Base-by-base conservation (phyloP, 2,329 filamentous ascomycete genomes). In the Polychaeton citri region DNA sequence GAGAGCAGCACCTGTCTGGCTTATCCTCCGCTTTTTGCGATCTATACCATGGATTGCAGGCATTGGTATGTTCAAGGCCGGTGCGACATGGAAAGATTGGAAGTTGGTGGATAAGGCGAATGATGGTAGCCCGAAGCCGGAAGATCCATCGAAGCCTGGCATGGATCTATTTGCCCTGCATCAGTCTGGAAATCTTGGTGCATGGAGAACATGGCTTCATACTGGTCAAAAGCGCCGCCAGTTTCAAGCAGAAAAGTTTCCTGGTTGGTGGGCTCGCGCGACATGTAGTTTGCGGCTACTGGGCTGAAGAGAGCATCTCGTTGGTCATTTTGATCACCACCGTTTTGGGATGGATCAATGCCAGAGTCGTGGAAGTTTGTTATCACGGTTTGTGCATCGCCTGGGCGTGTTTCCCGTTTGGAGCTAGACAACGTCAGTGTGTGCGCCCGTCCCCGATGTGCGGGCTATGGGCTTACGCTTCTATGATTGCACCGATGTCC, bases 391-490 rank as follows among this genome's bases (percentile, higher is more conserved):
- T 34, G 36, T 7, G 38, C 32, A 32, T 47, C 45, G 16, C 41
- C 41, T 13, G 45, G 45, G 30, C 43, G 38, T n/a, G 36, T 34
- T 6, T 33, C 32, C 20, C 35, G 38, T 26, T 37, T 41, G 12
- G 45, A 47, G 9, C 45, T 47, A 10, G 10, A 6, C n/a, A 18
- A 6, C 15, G 30, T 43, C 9, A 41, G 36, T 15, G n/a, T n/a
- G n/a, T n/a, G n/a, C n/a, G n/a, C n/a, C n/a, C n/a, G n/a, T n/a
- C n/a, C n/a, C n/a, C n/a, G n/a, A n/a, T n/a, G n/a, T n/a, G n/a
- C n/a, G n/a, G n/a, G n/a, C n/a, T n/a, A n/a, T n/a, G 21, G 12
- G 9, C 43, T 20, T 46, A 48, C 45, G 32, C 15, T 15, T 48
- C 40, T 12, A 48, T 34, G n/a, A 48, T 28, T 28, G 24, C 24